Base-by-base conservation (phyloP, 177 flowering plant genomes). In the Vitis hybrid region DNA sequence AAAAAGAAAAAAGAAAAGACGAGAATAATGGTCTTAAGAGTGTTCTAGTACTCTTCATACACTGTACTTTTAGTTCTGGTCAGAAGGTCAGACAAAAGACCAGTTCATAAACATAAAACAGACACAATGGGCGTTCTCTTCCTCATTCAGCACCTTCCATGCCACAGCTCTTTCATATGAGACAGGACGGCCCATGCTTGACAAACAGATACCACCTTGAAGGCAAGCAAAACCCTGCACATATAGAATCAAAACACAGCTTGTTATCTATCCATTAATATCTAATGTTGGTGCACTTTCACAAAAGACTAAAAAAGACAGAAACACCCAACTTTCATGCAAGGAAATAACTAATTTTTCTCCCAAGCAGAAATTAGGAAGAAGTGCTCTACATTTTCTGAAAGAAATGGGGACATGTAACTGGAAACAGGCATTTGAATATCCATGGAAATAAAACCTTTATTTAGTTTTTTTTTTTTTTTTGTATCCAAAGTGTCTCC, bases 141-240 rank as follows among this genome's bases (percentile, higher is more conserved):
- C 98, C 64, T 91, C 93, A 52, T 89, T 88, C 80, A 91, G 30
- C 48, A 93, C 97, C 75, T 93, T 93, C 98, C 98, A 93, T 30
- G 97, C 98, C 56, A 93, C 90, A 3, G 92, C 98, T 69, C 89
- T 82, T 78, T 93, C 97, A 27, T 84, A 91, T 0, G 98, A 91
- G 14, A 93, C 81, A 0, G 94, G 94, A 71, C 98, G 83, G 7
- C 98, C 92, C 98, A 93, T 93, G 95, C 97, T 93, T 24, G 98
- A 92, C 52, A 88, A 51, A 66, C 97, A 92, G 21, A 92, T 81
- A 0, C 95, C 95, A 3, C 91, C 88, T 73, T 84, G 93, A 60
- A 93, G 86, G 68, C 89, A 90, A 52, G 89, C 79, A 72, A 86
- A 93, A 15, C 98, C 98, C 98, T 93, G 74, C 62, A 18, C 63